A percentile compares a stretch with the other conserved stretches of the same genome.
phyloP scores from a whole-genome alignment of 106 monocot species.

The Chionographis japonica region DNA sequence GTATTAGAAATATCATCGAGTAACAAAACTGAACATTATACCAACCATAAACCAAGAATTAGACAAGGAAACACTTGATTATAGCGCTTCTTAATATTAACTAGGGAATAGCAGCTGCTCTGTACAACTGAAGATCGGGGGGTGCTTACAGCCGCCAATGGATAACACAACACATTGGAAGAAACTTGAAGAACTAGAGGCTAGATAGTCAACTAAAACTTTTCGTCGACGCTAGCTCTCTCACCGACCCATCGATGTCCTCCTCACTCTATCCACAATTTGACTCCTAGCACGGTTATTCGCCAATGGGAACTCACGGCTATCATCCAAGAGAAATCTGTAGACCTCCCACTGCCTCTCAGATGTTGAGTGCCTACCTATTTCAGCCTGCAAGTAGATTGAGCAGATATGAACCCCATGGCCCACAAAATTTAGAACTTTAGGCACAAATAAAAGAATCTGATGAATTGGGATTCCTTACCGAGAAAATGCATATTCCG shows the following conservation, averaged over 20 bases:
- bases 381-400: constrained; percentile 36
- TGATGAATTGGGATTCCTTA: constrained; percentile 18
- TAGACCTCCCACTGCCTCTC: constrained; percentile 4
- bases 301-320: not conserved
- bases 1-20: too few relatives aligned
- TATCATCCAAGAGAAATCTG: constrained; percentile 5
- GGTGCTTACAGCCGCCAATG: too few relatives aligned
- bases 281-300: not conserved
- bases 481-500: constrained; percentile 91
- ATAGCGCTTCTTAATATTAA: too few relatives aligned
- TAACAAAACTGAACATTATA: too few relatives aligned
- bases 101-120: too few relatives aligned
- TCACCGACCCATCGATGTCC: constrained; percentile 1
- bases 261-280: constrained; percentile 3
- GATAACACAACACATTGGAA: not conserved
- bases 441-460: not conserved
- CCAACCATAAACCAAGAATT: too few relatives aligned
- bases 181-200: not conserved
- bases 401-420: not conserved
- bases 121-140: too few relatives aligned
- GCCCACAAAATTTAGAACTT: not conserved
- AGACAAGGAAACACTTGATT: too few relatives aligned
- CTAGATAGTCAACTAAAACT: not conserved
- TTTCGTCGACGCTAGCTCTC: too few relatives aligned
- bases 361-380: not conserved